These are phyloP conservation scores for Cyberlindnera subsufficiens DNA, from an alignment of 805 yeast species.

Conservation along the genomic window DNA sequence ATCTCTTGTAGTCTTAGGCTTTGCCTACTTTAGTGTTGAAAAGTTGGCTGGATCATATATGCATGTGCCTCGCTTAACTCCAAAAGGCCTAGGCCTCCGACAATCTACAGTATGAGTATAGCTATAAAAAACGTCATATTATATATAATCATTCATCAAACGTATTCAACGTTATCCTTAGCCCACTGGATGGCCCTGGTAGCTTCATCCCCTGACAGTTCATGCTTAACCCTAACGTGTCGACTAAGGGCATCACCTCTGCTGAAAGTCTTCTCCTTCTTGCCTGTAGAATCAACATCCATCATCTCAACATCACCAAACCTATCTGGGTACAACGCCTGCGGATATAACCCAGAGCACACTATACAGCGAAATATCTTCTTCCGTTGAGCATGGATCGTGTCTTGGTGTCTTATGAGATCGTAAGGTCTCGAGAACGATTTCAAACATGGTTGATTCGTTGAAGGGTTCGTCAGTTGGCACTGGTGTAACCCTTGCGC, in stretches of 20 bases:
- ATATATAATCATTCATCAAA: conserved; percentile 1
- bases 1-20: neutral
- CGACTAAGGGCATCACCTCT: conserved; percentile 92
- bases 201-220: conserved; percentile 60
- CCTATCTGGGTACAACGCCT: conserved; percentile 1
- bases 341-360: conserved; percentile 34
- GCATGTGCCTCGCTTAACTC: too few relatives aligned
- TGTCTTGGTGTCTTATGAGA: conserved; percentile 90
- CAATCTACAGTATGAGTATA: neutral
- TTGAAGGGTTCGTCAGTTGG: conserved; percentile 50
- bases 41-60: too few relatives aligned
- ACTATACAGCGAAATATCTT: conserved; percentile 80
- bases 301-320: conserved; percentile 3
- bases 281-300: conserved; percentile 23
- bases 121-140: neutral
- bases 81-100: too few relatives aligned
- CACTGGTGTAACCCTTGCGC: conserved; percentile 39
- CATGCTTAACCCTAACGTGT: conserved; percentile 89
- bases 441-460: conserved; percentile 63
- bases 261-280: conserved; percentile 69
- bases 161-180: conserved; percentile 68
- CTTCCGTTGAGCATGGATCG: conserved; percentile 87
- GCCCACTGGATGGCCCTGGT: conserved; percentile 67
- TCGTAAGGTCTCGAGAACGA: conserved; percentile 93
- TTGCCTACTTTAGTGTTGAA: neutral